Evolutionary conservation across 2,329 filamentous ascomycete genomes (phyloP).

Genomic region (Hypoxylon sp.): DNA sequence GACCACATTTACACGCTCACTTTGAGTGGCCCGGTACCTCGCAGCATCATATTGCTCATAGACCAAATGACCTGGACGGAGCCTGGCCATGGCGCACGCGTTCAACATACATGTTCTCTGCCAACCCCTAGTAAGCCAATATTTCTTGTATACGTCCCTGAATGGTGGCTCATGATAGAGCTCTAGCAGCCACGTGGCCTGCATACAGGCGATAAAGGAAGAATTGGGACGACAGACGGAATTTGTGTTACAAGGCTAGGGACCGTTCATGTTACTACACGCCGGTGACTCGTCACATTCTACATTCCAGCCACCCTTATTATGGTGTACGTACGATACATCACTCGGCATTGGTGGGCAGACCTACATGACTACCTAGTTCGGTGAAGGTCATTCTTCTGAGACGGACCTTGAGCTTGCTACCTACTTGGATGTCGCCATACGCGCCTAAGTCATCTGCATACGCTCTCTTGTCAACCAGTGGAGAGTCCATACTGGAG

Average conservation of each 20-base stretch:
- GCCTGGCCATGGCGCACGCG: neutral
- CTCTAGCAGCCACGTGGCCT: constrained; percentile 28
- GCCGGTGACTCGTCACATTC: constrained; percentile 31
- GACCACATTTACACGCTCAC: neutral
- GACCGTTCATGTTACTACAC: constrained; percentile 17
- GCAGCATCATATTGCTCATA: neutral
- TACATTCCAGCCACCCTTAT: constrained; percentile 26
- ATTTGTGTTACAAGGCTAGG: constrained; percentile 14
- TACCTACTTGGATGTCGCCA: neutral
- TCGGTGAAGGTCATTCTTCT: neutral
- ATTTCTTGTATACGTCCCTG: constrained; percentile 5
- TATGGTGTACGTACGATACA: no score
- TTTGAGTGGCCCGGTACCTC: neutral
- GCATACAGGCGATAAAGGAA: constrained; percentile 16
- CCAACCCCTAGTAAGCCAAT: constrained; percentile 8
- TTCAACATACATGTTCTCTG: neutral
- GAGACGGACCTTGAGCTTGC: neutral
- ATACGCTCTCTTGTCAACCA: neutral
- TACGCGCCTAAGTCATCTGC: constrained; percentile 3
- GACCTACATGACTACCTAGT: no score
- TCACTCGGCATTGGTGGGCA: no score
- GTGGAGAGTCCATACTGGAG: neutral
- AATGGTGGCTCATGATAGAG: constrained; percentile 3
- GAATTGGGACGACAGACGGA: constrained; percentile 12
- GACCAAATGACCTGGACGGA: constrained; percentile 1